A percentile compares a stretch with the other conserved stretches of the same genome.
These are phyloP conservation scores for Gremmenia infestans DNA, from an alignment of 2,329 filamentous ascomycete genomes.

Conservation along the genomic window DNA sequence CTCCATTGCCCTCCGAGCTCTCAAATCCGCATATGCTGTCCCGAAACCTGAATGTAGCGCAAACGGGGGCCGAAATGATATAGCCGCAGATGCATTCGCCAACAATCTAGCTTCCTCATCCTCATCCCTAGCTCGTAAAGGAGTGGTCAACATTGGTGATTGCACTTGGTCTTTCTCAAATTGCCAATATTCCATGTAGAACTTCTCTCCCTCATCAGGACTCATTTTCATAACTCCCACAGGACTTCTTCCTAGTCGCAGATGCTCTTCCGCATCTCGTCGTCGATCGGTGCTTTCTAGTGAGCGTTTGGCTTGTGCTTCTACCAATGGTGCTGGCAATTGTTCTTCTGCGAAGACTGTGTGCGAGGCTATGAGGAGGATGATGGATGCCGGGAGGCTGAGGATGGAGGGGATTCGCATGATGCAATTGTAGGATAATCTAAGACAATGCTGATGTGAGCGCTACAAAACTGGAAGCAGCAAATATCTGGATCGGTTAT, in stretches of 20 bases:
- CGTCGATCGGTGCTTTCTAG: constrained; percentile 42
- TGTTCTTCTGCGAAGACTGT: constrained; percentile 31
- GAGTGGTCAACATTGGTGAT: constrained; percentile 1
- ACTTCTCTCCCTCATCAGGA: constrained; percentile 66
- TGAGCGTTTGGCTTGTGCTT: constrained; percentile 42
- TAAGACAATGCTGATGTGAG: constrained; percentile 10
- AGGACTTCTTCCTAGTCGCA: constrained; percentile 38
- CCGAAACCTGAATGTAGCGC: constrained; percentile 39
- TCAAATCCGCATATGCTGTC: constrained; percentile 10
- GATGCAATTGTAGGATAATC: neutral
- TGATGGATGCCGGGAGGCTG: constrained; percentile 39
- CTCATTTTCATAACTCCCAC: constrained; percentile 69
- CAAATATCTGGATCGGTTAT: neutral
- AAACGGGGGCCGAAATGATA: constrained; percentile 46
- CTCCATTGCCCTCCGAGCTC: constrained; percentile 6
- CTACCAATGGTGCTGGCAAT: constrained; percentile 36
- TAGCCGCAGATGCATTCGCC: constrained; percentile 17
- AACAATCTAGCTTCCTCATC: constrained; percentile 18
- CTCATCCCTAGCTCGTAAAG: constrained; percentile 18
- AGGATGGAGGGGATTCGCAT: constrained; percentile 40
- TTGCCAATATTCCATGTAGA: constrained; percentile 60
- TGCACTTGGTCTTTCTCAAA: constrained; percentile 21
- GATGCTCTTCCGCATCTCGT: constrained; percentile 37
- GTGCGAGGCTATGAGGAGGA: constrained; percentile 41
- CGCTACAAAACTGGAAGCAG: neutral